Conservation (phyloP, 2,329 filamentous ascomycete species). For the Nannizziopsis barbatae region DNA sequence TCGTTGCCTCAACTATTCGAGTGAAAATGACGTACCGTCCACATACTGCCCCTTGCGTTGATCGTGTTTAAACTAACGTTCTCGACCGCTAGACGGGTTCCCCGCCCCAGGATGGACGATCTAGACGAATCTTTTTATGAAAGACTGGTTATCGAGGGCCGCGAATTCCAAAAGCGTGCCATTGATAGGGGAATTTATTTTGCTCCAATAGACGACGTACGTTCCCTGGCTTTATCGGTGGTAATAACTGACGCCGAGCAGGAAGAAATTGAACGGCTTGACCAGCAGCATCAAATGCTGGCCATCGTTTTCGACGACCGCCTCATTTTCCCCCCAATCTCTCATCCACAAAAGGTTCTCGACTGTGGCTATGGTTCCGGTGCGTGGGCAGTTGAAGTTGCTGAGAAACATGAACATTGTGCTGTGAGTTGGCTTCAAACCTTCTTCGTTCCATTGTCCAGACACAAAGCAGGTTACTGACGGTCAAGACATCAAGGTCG, state of each 20-base stretch:
- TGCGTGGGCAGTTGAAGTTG: slow-evolving; percentile 59
- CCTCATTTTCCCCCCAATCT: slow-evolving; percentile 58
- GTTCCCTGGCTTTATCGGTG: slow-evolving; percentile 14
- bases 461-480: neutral
- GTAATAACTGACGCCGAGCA: slow-evolving; percentile 24
- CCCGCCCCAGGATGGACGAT: slow-evolving; percentile 37
- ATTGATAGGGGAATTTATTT: slow-evolving; percentile 56
- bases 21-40: slow-evolving; percentile 8
- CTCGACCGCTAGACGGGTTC: slow-evolving; percentile 25
- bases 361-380: slow-evolving; percentile 65
- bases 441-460: neutral
- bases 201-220: slow-evolving; percentile 60
- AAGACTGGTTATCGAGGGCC: slow-evolving; percentile 49
- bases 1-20: neutral
- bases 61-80: slow-evolving; percentile 3
- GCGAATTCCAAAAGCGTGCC: slow-evolving; percentile 57
- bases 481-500: slow-evolving; percentile 41
- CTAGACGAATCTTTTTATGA: slow-evolving; percentile 50
- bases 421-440: slow-evolving; percentile 41
- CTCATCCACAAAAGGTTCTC: slow-evolving; percentile 47
- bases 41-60: neutral
- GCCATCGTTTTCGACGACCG: slow-evolving; percentile 53
- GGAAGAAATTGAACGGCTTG: slow-evolving; percentile 58
- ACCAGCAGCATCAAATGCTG: slow-evolving; percentile 53
- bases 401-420: slow-evolving; percentile 51